Conservation (phyloP, 2,329 filamentous ascomycete genomes). For the Tolypocladium pustulatum region DNA sequence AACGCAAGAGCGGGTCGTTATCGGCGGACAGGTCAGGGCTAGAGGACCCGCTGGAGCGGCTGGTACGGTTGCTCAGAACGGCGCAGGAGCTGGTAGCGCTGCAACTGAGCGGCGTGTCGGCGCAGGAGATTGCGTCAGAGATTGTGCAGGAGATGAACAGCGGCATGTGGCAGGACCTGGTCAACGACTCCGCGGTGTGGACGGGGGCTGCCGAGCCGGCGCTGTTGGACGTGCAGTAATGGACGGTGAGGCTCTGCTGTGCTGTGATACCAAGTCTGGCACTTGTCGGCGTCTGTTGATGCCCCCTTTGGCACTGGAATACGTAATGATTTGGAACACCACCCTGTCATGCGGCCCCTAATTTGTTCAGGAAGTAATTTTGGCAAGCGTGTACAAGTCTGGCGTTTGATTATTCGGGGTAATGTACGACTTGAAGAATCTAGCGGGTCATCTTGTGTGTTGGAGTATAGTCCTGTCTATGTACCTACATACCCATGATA, state of each 20-base stretch:
- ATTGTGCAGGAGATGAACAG: constrained; percentile 8
- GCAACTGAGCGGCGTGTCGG: constrained; percentile 15
- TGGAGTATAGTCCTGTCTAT: not conserved
- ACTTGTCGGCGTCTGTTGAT: not conserved
- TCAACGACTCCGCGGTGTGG: constrained; percentile 4
- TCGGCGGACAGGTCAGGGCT: constrained; percentile 4
- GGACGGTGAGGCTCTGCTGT: not conserved
- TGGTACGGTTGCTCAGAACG: constrained; percentile 19
- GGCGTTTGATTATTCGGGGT: not conserved
- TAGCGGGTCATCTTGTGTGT: not conserved
- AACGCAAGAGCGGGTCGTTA: constrained; percentile 15
- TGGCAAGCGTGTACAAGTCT: not conserved
- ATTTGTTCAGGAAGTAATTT: not conserved
- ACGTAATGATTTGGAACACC: not conserved
- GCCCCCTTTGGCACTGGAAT: not conserved
- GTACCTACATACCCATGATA: not conserved
- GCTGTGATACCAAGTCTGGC: not conserved
- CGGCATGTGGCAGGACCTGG: constrained; percentile 9
- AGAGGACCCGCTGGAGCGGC: constrained; percentile 21
- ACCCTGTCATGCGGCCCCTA: not conserved
- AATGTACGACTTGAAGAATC: not conserved
- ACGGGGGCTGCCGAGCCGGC: not conserved
- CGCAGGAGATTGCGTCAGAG: constrained; percentile 10
- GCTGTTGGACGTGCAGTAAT: not conserved
- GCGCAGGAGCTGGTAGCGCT: constrained; percentile 19